Conservation (phyloP, 2,329 filamentous ascomycete species). For the Neonectria magnoliae region DNA sequence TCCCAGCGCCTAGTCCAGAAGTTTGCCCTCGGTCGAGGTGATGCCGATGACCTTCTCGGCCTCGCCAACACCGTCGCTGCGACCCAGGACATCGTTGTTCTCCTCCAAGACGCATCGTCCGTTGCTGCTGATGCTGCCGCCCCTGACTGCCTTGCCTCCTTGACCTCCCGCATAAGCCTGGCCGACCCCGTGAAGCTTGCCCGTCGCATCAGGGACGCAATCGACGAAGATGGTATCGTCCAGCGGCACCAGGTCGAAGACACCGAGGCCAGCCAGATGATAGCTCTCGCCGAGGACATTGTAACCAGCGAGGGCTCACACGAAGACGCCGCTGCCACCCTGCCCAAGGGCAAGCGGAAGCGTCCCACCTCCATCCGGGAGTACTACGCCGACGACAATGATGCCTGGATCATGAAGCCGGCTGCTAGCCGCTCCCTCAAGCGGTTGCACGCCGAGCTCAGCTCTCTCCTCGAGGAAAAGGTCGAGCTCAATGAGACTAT, state of each 20-base stretch:
- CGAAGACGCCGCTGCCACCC: slow-evolving; percentile 61
- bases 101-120: slow-evolving; percentile 49
- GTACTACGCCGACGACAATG: slow-evolving; percentile 68
- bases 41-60: slow-evolving; percentile 87
- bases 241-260: slow-evolving; percentile 83
- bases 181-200: slow-evolving; percentile 75
- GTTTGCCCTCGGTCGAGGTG: slow-evolving; percentile 91
- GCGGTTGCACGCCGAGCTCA: slow-evolving; percentile 75
- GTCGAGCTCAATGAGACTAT: slow-evolving; percentile 67
- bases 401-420: slow-evolving; percentile 73
- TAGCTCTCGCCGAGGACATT: slow-evolving; percentile 78
- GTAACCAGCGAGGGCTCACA: slow-evolving; percentile 72
- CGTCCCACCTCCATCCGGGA: slow-evolving; percentile 61
- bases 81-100: slow-evolving; percentile 71
- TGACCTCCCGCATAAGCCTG: slow-evolving; percentile 71
- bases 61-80: slow-evolving; percentile 83
- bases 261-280: slow-evolving; percentile 74
- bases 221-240: slow-evolving; percentile 91
- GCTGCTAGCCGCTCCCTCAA: slow-evolving; percentile 73
- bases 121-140: slow-evolving; percentile 21
- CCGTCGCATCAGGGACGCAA: slow-evolving; percentile 75
- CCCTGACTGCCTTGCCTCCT: slow-evolving; percentile 51
- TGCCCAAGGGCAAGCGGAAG: slow-evolving; percentile 65
- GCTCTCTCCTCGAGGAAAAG: slow-evolving; percentile 69
- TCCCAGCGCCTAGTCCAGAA: slow-evolving; percentile 92